Base-by-base conservation (phyloP, 768 basidiomycete genomes). In the Filobasidium floriforme region DNA sequence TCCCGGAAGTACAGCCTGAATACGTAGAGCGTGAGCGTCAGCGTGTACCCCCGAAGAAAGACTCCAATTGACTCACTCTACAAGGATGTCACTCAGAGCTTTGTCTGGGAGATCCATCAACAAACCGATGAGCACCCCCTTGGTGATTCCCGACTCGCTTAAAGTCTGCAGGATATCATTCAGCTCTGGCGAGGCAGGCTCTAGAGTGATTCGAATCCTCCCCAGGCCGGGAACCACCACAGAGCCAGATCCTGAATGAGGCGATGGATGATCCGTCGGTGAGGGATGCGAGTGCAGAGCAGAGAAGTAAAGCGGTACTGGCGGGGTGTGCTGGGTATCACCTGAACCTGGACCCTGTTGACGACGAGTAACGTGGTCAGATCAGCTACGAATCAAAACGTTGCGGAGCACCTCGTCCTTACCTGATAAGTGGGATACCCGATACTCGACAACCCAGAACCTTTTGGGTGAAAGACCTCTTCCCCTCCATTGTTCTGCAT, bases 121-220 rank as follows among this genome's bases (percentile, higher is more conserved):
- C 57, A 80, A 54, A 67, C 73, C 73, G 54, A 77, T 72, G 41
- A 80, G 61, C 68, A 77, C 75, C 41, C 72, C 71, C 51, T 77
- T 75, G 1, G 71, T 69, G 19, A 80, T 76, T 19, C 79, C 79
- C 57, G 74, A 75, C 62, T 80, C 79, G 65, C 76, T 77, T 18
- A 80, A 68, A 19, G 73, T 77, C 44, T 71, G 68, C 46, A 80
- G 63, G 9, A 78, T 70, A 41, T 73, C 74, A 51, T 70, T 72
- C 61, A 79, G 54, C 14, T 75, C 76, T 29, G 57, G 57, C 26
- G 67, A 65, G 24, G 63, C 57, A 11, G 67, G 67, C 44, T 64
- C 62, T 18, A 68, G 32, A 0, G 63, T 68, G 40, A 68, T 65
- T 9, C 60, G 44, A 52, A 59, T 51, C 60, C 60, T 51, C 3